Conservation (phyloP, 1,284 basidiomycete genomes). For the Moesziomyces aphidis region DNA sequence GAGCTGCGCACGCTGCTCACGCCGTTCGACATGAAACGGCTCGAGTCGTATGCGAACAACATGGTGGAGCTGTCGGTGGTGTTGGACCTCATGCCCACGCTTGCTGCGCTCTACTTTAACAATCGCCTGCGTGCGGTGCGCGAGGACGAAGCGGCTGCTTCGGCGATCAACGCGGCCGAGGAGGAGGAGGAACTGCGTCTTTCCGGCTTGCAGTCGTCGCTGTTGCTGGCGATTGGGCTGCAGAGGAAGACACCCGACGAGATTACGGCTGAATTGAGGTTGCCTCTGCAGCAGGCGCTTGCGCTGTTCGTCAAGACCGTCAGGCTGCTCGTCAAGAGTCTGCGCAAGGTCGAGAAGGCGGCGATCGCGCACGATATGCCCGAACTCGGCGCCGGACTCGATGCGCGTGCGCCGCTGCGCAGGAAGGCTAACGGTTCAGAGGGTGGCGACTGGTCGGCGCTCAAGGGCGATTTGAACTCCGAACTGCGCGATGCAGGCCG, state of each 20-base stretch:
- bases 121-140: conserved; percentile 58
- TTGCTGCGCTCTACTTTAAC: conserved; percentile 88
- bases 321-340: conserved; percentile 82
- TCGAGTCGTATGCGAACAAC: conserved; percentile 95
- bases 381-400: conserved; percentile 25
- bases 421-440: conserved; percentile 22
- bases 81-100: conserved; percentile 86
- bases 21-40: conserved; percentile 94
- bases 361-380: conserved; percentile 46
- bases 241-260: conserved; percentile 93
- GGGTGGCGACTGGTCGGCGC: conserved; percentile 38
- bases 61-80: conserved; percentile 96
- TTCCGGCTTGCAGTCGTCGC: conserved; percentile 56
- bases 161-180: conserved; percentile 38
- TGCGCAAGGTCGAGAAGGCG: conserved; percentile 82
- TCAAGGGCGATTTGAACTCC: conserved; percentile 48
- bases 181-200: conserved; percentile 52
- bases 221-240: conserved; percentile 78
- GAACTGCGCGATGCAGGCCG: conserved; percentile 56
- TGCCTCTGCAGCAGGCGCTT: conserved; percentile 87
- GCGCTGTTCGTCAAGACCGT: conserved; percentile 93
- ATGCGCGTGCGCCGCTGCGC: conserved; percentile 20
- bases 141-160: conserved; percentile 54
- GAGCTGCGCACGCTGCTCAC: conserved; percentile 83
- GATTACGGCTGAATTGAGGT: conserved; percentile 71